Percentiles rank a stretch among this genome's conserved stretches.
Evolutionary conservation across 2,329 filamentous ascomycete genomes (phyloP).

Genomic region (Cyphellophora europaea): DNA sequence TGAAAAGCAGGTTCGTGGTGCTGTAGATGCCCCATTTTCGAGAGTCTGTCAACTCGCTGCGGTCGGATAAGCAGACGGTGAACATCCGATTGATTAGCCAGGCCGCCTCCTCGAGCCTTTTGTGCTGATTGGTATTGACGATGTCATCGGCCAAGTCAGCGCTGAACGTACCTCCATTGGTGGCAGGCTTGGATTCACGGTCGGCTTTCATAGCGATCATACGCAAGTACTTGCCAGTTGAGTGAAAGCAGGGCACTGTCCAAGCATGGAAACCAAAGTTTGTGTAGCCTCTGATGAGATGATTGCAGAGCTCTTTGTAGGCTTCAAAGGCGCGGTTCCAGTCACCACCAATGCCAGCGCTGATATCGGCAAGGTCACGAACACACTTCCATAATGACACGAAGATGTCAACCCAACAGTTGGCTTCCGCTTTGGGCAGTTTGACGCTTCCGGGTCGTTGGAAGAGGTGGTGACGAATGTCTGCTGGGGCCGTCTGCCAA

Average conservation of each 20-base stretch:
- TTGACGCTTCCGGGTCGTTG: slow-evolving; percentile 48
- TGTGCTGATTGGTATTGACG: slow-evolving; percentile 68
- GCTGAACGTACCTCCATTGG: slow-evolving; percentile 34
- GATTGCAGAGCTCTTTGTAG: slow-evolving; percentile 77
- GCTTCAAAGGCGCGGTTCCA: slow-evolving; percentile 78
- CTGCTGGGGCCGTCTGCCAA: slow-evolving; percentile 52
- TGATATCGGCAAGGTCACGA: slow-evolving; percentile 60
- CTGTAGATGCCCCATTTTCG: slow-evolving; percentile 98
- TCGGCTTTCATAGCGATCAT: slow-evolving; percentile 88
- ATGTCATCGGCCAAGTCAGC: slow-evolving; percentile 69
- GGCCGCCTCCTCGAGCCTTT: slow-evolving; percentile 83
- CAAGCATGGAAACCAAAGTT: slow-evolving; percentile 70
- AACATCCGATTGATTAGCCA: slow-evolving; percentile 88
- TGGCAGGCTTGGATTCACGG: slow-evolving; percentile 49
- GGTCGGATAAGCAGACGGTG: slow-evolving; percentile 74
- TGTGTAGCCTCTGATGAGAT: slow-evolving; percentile 72
- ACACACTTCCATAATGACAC: slow-evolving; percentile 73
- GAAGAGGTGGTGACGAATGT: slow-evolving; percentile 63
- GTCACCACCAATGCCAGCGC: slow-evolving; percentile 47
- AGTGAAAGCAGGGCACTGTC: slow-evolving; percentile 86
- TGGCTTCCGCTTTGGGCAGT: slow-evolving; percentile 57
- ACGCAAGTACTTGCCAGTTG: slow-evolving; percentile 75
- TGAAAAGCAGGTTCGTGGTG: slow-evolving; percentile 89
- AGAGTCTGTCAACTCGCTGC: slow-evolving; percentile 59
- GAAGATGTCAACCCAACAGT: slow-evolving; percentile 83